Conservation (phyloP, 495 filamentous ascomycete species). For the Ascobolus immersus region DNA sequence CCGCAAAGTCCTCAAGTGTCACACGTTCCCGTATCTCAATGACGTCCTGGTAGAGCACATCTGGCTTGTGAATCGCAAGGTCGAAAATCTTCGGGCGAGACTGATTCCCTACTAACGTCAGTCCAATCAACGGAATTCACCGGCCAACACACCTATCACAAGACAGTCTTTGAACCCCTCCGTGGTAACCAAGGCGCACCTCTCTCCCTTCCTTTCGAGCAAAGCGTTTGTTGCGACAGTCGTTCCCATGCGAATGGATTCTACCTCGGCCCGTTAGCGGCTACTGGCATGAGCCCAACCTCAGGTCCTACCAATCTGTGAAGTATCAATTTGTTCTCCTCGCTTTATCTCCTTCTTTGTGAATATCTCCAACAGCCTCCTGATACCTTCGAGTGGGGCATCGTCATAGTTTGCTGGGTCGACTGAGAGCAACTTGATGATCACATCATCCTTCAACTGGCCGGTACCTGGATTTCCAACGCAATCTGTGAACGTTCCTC, state of each 20-base stretch:
- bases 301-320: conserved; percentile 50
- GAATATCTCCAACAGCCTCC: conserved; percentile 66
- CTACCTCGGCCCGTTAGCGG: conserved; percentile 40
- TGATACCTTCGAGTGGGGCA: conserved; percentile 75
- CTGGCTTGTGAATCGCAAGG: conserved; percentile 51
- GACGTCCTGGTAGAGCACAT: conserved; percentile 49
- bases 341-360: conserved; percentile 49
- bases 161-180: conserved; percentile 84
- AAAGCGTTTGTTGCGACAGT: conserved; percentile 76
- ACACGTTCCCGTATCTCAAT: conserved; percentile 63
- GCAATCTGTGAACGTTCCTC: conserved; percentile 49
- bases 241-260: conserved; percentile 70
- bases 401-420: conserved; percentile 73
- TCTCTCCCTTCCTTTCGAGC: conserved; percentile 80
- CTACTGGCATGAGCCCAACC: conserved; percentile 36
- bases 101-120: conserved; percentile 28
- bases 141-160: conserved; percentile 31
- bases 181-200: conserved; percentile 72
- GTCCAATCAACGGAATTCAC: not conserved
- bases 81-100: conserved; percentile 66
- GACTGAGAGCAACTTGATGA: conserved; percentile 75
- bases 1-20: conserved; percentile 69
- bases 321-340: conserved; percentile 59
- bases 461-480: conserved; percentile 36
- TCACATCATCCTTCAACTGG: conserved; percentile 38